Conservation (phyloP, 2,329 filamentous ascomycete species). For the Chaetomium globosum region DNA sequence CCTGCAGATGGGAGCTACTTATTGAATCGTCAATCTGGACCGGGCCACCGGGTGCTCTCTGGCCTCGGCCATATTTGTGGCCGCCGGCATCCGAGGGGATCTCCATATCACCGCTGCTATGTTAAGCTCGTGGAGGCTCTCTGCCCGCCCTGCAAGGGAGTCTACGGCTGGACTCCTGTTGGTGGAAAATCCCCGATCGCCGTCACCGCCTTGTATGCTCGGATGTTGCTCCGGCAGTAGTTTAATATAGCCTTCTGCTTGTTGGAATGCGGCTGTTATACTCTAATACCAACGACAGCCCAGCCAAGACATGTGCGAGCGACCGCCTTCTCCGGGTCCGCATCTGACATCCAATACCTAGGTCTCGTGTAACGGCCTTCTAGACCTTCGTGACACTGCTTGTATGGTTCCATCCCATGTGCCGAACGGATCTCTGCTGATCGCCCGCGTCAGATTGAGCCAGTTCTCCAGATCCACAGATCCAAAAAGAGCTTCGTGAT, state of each 20-base stretch:
- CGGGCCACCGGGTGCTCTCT: slow-evolving; percentile 20
- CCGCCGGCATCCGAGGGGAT: slow-evolving; percentile 12
- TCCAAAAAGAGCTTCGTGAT: not conserved
- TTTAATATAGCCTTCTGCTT: not conserved
- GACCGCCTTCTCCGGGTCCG: not conserved
- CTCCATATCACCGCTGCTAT: not conserved
- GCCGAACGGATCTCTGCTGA: not conserved
- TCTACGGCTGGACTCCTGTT: not conserved
- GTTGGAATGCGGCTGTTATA: slow-evolving; percentile 9
- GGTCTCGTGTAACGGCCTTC: not conserved
- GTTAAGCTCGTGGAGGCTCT: slow-evolving; percentile 3
- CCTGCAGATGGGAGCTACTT: not conserved
- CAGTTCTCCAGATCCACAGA: not conserved
- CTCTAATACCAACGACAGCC: slow-evolving; percentile 1
- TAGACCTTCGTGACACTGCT: slow-evolving; percentile 1
- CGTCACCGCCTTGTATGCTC: not conserved
- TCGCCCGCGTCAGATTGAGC: not conserved
- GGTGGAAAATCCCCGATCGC: slow-evolving; percentile 22
- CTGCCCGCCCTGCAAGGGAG: not conserved
- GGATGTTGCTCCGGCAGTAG: not conserved
- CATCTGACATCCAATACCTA: not conserved
- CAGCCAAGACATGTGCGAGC: not conserved
- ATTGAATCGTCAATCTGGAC: slow-evolving; percentile 10
- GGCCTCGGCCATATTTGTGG: slow-evolving; percentile 16
- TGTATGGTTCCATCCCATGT: not conserved